Evolutionary conservation across 768 basidiomycete genomes (phyloP).

Genomic region (Punctularia strigosozonata): DNA sequence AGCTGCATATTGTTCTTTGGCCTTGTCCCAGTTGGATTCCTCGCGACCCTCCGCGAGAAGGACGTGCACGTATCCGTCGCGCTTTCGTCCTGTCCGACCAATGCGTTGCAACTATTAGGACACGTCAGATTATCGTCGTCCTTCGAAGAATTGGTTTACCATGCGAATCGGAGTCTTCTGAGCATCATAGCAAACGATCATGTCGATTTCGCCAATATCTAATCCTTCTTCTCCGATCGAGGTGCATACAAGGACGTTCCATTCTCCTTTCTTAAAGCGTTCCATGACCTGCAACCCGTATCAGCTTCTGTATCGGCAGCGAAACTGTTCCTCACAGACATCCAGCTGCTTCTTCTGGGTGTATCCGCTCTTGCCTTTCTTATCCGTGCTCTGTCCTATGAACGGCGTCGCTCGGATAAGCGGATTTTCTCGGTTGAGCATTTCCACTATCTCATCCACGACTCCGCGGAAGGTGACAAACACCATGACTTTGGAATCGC

Average conservation of each 20-base stretch:
- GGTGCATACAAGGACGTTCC: conserved; percentile 90
- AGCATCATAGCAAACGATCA: conserved; percentile 93
- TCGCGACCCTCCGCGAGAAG: conserved; percentile 86
- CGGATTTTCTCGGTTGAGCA: conserved; percentile 64
- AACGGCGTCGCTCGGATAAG: conserved; percentile 77
- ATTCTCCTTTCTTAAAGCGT: conserved; percentile 77
- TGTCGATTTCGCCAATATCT: conserved; percentile 95
- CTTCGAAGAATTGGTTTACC: conserved; percentile 35
- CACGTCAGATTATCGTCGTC: conserved; percentile 1
- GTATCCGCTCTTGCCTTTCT: conserved; percentile 77
- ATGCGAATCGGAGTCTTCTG: conserved; percentile 95
- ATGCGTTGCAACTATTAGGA: conserved; percentile 77
- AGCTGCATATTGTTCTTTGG: conserved; percentile 74
- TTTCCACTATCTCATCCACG: conserved; percentile 82
- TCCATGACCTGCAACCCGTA: conserved; percentile 57
- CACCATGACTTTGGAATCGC: conserved; percentile 75
- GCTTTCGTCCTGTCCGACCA: conserved; percentile 90
- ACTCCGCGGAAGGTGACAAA: conserved; percentile 86
- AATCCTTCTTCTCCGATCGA: conserved; percentile 97
- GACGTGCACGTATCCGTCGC: conserved; percentile 82
- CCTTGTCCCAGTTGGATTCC: conserved; percentile 82
- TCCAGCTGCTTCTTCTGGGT: conserved; percentile 87
- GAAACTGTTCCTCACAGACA: conserved; percentile 28
- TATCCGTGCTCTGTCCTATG: conserved; percentile 83
- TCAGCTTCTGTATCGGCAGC: too few relatives aligned